Base-by-base conservation (phyloP, 768 basidiomycete species). In the Xanthoconium purpureum region DNA sequence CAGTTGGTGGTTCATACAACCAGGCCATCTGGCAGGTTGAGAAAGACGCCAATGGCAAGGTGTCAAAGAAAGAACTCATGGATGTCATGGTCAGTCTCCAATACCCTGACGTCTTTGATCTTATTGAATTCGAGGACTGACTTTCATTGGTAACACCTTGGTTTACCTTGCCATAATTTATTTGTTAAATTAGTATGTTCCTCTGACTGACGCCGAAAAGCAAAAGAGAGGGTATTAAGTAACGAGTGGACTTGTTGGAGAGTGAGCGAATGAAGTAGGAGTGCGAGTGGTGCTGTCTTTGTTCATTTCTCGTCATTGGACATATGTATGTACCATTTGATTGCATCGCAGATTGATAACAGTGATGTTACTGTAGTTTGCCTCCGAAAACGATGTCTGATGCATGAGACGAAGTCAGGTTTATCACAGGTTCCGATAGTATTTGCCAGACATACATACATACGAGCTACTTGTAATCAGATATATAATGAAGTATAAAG, bases 1-100 rank as follows among this genome's bases (percentile, higher is more conserved):
- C 95, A 2, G 87, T 98, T 14, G 95, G 94, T 5, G 78, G 94
- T 3, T 78, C 75, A 2, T 63, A 71, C 14, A 61, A 61, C 14
- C 85, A 89, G 56, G 73, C 82, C 63, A 84, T 97, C 51, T 77
- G 84, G 64, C 84, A 90, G 58, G 75, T 96, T 14, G 91, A 95
- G 65, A 97, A 96, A 68, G 85, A 88, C 54, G 75, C 56, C 35
- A 57, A 84, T 0, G 95, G 94, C 0, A 76, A 76, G 6, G 79
- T 97, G 2, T 83, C 79, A 1, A 70, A 81, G 72, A 81, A 75
- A 55, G 73, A 80, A 52, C 73, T 96, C 2, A 93, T 97, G 78
- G 88, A 81, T 24, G 95, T 96, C n/a, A 76, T 78, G 64, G 94
- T 94, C 42, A 68, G 89, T 47, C 24, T 33, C 43, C 53, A 46